phyloP scores from a whole-genome alignment of 2,329 filamentous ascomycete genomes.

The Fusarium sp. region DNA sequence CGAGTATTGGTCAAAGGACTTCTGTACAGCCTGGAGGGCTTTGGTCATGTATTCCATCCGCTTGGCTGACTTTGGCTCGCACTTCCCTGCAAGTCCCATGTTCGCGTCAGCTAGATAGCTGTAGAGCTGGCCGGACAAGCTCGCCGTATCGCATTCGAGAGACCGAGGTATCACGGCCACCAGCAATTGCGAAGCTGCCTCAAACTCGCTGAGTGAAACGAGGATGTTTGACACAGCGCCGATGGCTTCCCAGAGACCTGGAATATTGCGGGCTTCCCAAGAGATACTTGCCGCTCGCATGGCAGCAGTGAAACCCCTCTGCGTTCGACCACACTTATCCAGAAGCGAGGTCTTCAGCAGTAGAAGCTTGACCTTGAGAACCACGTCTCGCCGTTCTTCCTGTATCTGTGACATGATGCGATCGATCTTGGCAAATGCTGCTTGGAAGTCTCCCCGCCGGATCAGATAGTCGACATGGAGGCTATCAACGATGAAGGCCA shows the following conservation, averaged over 20 bases:
- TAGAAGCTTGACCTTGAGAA: conserved; percentile 77
- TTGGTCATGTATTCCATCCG: conserved; percentile 68
- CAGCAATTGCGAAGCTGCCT: conserved; percentile 73
- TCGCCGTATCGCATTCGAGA: conserved; percentile 75
- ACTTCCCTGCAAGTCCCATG: conserved; percentile 78
- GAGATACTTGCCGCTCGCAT: conserved; percentile 81
- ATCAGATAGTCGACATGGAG: conserved; percentile 65
- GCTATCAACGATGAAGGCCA: conserved; percentile 63
- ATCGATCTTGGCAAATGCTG: conserved; percentile 63
- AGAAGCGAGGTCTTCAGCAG: conserved; percentile 79
- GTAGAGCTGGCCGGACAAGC: conserved; percentile 75
- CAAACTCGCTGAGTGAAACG: conserved; percentile 76
- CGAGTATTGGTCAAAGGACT: conserved; percentile 73
- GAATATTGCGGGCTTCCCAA: conserved; percentile 75
- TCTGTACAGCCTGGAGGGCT: conserved; percentile 71
- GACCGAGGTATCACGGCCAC: conserved; percentile 79
- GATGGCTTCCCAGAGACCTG: conserved; percentile 78
- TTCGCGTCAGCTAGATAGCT: conserved; percentile 79
- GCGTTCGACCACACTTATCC: conserved; percentile 73
- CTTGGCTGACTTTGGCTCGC: conserved; percentile 55
- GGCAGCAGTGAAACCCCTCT: conserved; percentile 81
- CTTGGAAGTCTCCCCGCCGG: conserved; percentile 60
- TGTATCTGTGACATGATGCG: conserved; percentile 55
- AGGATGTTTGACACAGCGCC: conserved; percentile 76
- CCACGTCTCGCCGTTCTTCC: conserved; percentile 65